phyloP scores from a whole-genome alignment of 2,329 filamentous ascomycete species.

The Corinectria fuckeliana region DNA sequence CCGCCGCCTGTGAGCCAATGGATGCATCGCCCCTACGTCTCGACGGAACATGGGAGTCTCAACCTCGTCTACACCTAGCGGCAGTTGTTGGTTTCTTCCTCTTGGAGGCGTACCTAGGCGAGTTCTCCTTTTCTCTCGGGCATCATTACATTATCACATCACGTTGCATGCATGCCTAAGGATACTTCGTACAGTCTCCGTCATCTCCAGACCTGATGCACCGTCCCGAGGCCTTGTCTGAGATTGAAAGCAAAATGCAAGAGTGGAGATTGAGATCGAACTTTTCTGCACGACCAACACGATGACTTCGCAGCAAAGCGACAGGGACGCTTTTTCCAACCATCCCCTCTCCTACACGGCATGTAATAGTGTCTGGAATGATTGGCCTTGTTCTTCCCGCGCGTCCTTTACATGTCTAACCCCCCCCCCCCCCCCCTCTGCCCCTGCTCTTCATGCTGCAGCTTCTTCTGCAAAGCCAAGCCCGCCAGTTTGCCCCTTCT shows the following conservation, averaged over 20 bases:
- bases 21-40: not conserved
- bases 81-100: not conserved
- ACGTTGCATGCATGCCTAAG: not conserved
- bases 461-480: slow-evolving; percentile 13
- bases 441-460: slow-evolving; percentile 12
- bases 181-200: not conserved
- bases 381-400: slow-evolving; percentile 25
- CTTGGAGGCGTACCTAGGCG: not conserved
- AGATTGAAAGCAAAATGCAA: slow-evolving; percentile 29
- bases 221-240: not conserved
- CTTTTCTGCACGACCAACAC: slow-evolving; percentile 32
- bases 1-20: not conserved
- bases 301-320: slow-evolving; percentile 1
- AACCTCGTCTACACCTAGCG: not conserved
- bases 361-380: slow-evolving; percentile 18
- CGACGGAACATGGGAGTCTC: not conserved
- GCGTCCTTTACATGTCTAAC: slow-evolving; percentile 34
- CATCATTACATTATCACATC: not conserved
- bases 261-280: slow-evolving; percentile 41
- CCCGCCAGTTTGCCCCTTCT: slow-evolving; percentile 17
- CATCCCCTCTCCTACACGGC: slow-evolving; percentile 9
- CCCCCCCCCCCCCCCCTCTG: too few species aligned
- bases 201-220: not conserved
- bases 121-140: not conserved
- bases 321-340: slow-evolving; percentile 1